Evolutionary conservation across 345 rosid species (phyloP).

Genomic region (Linum usitatissimum): DNA sequence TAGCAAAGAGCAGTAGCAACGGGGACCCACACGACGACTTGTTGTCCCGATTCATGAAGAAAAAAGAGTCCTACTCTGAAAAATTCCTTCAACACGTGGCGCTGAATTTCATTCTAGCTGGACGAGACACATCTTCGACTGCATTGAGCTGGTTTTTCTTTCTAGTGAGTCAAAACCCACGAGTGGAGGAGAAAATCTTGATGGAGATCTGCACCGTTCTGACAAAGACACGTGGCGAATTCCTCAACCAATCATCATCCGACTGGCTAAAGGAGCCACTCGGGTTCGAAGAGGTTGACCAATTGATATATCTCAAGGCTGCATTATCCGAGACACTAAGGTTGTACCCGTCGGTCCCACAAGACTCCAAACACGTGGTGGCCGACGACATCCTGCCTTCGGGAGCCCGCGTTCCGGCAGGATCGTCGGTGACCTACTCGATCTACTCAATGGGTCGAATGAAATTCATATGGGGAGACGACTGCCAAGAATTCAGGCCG

Average conservation of each 20-base stretch:
- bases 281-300: constrained; percentile 73
- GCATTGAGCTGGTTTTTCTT: constrained; percentile 96
- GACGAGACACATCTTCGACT: constrained; percentile 86
- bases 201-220: constrained; percentile 49
- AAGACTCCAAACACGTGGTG: constrained; percentile 71
- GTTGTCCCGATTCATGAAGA: constrained; percentile 71
- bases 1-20: neutral
- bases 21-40: constrained; percentile 75
- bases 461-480: constrained; percentile 88
- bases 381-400: constrained; percentile 69
- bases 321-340: constrained; percentile 83
- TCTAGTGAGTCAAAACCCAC: constrained; percentile 63
- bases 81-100: constrained; percentile 69
- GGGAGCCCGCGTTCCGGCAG: constrained; percentile 65
- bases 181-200: constrained; percentile 55
- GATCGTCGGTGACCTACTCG: constrained; percentile 81
- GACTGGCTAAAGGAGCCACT: constrained; percentile 66
- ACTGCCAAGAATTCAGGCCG: constrained; percentile 69
- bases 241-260: constrained; percentile 10
- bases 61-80: constrained; percentile 45
- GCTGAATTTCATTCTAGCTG: constrained; percentile 80
- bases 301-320: constrained; percentile 65
- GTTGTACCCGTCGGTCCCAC: constrained; percentile 80
- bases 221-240: constrained; percentile 48
- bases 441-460: constrained; percentile 80